Percentiles rank a stretch among this genome's conserved stretches.
Conservation (phyloP, 2,329 filamentous ascomycete genomes). For the Aphanoascus verrucosus region DNA sequence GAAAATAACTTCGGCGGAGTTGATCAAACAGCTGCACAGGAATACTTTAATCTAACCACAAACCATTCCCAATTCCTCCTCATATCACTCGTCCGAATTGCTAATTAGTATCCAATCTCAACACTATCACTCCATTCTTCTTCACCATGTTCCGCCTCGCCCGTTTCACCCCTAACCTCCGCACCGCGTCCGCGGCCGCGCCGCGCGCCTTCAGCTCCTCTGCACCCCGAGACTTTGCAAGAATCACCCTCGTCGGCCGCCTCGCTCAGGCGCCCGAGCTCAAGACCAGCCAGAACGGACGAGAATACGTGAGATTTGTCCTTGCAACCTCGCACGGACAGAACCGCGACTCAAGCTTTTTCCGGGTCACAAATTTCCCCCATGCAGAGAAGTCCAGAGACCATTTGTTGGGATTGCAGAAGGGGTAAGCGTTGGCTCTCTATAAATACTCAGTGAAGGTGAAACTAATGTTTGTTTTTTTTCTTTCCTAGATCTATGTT, state of each 20-base stretch:
- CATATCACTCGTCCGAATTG: too few relatives aligned
- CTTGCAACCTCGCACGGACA: slow-evolving; percentile 59
- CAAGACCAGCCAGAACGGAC: slow-evolving; percentile 56
- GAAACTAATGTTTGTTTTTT: neutral
- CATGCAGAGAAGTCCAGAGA: slow-evolving; percentile 59
- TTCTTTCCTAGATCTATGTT: slow-evolving; percentile 54
- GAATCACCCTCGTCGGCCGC: slow-evolving; percentile 77
- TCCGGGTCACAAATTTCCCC: slow-evolving; percentile 63
- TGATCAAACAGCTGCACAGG: too few relatives aligned
- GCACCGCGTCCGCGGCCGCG: slow-evolving; percentile 34
- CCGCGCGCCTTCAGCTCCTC: slow-evolving; percentile 63
- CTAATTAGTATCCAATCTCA: too few relatives aligned
- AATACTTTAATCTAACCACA: too few relatives aligned
- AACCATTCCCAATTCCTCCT: too few relatives aligned
- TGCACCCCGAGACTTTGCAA: slow-evolving; percentile 53
- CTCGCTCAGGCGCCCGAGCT: slow-evolving; percentile 71
- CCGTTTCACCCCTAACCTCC: slow-evolving; percentile 42
- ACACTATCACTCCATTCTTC: neutral
- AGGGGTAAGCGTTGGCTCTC: slow-evolving; percentile 57
- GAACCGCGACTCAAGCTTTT: slow-evolving; percentile 74
- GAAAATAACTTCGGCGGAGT: too few relatives aligned
- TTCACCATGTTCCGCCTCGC: slow-evolving; percentile 36
- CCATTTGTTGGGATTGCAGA: slow-evolving; percentile 60
- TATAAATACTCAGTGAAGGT: neutral
- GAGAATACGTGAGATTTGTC: slow-evolving; percentile 65